Evolutionary conservation across 2,329 filamentous ascomycete genomes (phyloP), one percentile per base, ranked within the genome.

Genomic region (Aureobasidium sp.): DNA sequence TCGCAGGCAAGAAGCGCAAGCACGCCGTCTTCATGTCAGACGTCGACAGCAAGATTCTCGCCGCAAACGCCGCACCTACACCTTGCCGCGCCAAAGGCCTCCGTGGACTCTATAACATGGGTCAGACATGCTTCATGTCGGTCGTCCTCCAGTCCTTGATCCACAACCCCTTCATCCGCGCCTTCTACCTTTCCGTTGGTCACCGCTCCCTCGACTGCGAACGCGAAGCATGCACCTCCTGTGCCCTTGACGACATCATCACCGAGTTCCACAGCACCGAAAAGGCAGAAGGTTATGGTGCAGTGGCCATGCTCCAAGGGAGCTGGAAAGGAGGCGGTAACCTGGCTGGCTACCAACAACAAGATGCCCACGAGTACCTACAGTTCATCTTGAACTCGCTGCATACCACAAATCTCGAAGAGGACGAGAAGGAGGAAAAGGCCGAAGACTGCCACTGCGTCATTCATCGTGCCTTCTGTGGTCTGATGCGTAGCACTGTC

Each of bases 71-170:
- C 14, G 87, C 83, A 31, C 83, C 86, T 62, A 87, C 90, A 7
- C 89, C 91, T 14, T 97, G 93, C 71, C 86, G 90, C 62, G 91
- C 91, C 19, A 91, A 88, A 67, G 93, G 94, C 11, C 84, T 97
- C 42, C 86, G 94, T 39, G 93, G 93, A 35, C 88, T 99, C 64
- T 97, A 96, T 75, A 99, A 97, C 71, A 93, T 96, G 73, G 94
- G 93, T n/a, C 91, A 95, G 63, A 97, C 94, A 12, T 99, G 93
- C 78, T 99, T 97, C 75, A 93, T 97, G 82, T 96, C 94, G 68
- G 93, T 97, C 33, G 91, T 97, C 52, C 81, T 99, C 17, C 94
- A 97, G 74, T 91, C 89, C 62, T 86, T 99, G 68, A 83, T 97
- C 60, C 93, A 97, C 77, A 97, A 97, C 71, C 93, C 93, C 0